phyloP scores from a whole-genome alignment of 148 eudicot species.

The Nyssa sinensis region DNA sequence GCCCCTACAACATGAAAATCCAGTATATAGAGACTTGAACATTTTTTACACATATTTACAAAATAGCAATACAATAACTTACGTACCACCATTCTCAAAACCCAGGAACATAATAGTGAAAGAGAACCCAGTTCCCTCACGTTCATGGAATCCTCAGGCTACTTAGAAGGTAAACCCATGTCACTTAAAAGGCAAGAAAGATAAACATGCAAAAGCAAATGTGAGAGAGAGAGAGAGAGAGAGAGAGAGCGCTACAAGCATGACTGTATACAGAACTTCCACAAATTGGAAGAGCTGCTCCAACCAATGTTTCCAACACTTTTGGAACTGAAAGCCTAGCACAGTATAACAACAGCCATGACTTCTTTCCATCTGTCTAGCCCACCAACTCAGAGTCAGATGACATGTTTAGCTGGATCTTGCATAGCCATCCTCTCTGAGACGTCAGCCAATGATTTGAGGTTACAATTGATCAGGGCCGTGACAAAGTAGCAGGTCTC shows the following conservation, averaged over 20 bases:
- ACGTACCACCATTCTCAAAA: too few species aligned
- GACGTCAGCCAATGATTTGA: conserved; percentile 65
- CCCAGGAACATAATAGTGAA: background rate
- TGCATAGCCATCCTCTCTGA: conserved; percentile 66
- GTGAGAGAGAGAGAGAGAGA: background rate
- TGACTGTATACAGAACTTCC: conserved; percentile 18
- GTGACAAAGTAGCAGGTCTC: conserved; percentile 68
- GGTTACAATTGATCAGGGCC: conserved; percentile 68
- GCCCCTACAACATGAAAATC: background rate
- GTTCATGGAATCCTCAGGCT: background rate
- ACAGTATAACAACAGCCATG: background rate
- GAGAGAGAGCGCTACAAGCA: background rate
- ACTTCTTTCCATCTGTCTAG: background rate
- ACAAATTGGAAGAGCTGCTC: conserved; percentile 8
- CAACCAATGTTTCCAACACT: background rate
- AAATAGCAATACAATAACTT: background rate
- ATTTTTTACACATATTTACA: conserved; percentile 2
- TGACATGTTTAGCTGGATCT: conserved; percentile 11
- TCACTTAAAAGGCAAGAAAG: background rate
- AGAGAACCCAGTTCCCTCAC: conserved; percentile 5
- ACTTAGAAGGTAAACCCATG: background rate
- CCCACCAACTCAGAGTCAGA: conserved; percentile 1
- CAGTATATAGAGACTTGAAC: background rate
- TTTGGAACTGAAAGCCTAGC: too few species aligned
- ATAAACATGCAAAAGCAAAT: background rate